phyloP scores from a whole-genome alignment of 345 rosid genomes.

The Hirschfeldia incana region DNA sequence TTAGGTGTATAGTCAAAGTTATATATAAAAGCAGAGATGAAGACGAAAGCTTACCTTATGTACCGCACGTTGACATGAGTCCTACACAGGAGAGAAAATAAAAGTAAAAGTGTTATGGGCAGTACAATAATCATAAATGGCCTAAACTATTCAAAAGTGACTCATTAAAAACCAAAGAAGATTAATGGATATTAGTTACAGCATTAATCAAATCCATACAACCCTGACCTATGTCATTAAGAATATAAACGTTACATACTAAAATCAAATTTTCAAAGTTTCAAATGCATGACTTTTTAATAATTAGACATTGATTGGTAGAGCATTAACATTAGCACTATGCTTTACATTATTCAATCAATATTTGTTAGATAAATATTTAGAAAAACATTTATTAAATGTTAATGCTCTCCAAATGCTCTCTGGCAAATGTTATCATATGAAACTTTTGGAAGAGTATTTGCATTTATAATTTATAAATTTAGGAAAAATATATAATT shows the following conservation, averaged over 20 bases:
- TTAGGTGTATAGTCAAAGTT: not conserved
- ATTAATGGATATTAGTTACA: not conserved
- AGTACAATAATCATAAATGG: slow-evolving; percentile 27
- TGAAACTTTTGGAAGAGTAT: no score
- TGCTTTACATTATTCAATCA: no score
- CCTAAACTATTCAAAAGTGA: not conserved
- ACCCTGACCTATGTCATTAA: not conserved
- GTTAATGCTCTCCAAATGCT: no score
- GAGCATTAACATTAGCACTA: no score
- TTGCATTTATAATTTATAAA: no score
- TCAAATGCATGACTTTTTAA: not conserved
- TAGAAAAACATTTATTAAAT: no score
- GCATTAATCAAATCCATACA: not conserved
- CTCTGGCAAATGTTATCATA: no score
- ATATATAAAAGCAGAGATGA: slow-evolving; percentile 19
- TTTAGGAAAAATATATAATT: no score
- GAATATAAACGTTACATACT: not conserved
- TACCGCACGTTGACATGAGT: slow-evolving; percentile 37
- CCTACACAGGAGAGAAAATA: slow-evolving; percentile 19
- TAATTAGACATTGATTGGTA: not conserved
- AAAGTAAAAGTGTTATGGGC: not conserved
- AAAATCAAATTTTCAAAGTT: not conserved
- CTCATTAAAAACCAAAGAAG: not conserved
- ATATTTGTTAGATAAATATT: no score
- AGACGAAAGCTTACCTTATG: slow-evolving; percentile 13